These are phyloP conservation scores for Didymella pomorum DNA, from an alignment of 2,329 filamentous ascomycete species.

Conservation along the genomic window DNA sequence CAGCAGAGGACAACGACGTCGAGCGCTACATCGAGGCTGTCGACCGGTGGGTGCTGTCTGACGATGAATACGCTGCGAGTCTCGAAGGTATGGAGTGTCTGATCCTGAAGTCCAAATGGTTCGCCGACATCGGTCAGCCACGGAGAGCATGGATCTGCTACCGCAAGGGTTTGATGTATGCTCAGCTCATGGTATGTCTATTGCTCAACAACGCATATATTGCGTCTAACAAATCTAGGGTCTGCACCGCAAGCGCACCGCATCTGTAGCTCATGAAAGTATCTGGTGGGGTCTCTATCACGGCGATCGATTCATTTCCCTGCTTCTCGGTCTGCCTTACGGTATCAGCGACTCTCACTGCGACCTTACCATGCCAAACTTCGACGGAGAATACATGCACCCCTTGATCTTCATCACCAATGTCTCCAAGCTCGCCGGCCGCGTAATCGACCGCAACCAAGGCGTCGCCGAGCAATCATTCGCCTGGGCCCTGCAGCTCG, in stretches of 20 bases:
- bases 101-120: slow-evolving; percentile 61
- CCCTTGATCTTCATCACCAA: slow-evolving; percentile 47
- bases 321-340: slow-evolving; percentile 64
- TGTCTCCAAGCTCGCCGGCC: slow-evolving; percentile 51
- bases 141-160: slow-evolving; percentile 62
- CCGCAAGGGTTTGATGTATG: slow-evolving; percentile 61
- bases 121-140: slow-evolving; percentile 64
- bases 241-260: slow-evolving; percentile 49
- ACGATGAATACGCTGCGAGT: slow-evolving; percentile 60
- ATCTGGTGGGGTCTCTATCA: slow-evolving; percentile 54
- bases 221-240: slow-evolving; percentile 40
- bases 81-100: slow-evolving; percentile 63
- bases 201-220: neutral
- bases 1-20: slow-evolving; percentile 55
- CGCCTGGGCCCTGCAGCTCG: slow-evolving; percentile 52
- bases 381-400: slow-evolving; percentile 39
- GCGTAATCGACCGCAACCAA: slow-evolving; percentile 56
- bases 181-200: slow-evolving; percentile 60
- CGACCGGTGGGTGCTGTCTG: slow-evolving; percentile 57
- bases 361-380: slow-evolving; percentile 43
- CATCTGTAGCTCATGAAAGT: slow-evolving; percentile 45
- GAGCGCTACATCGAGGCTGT: slow-evolving; percentile 58
- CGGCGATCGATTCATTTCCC: slow-evolving; percentile 60
- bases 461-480: slow-evolving; percentile 46
- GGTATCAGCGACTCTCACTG: slow-evolving; percentile 52